phyloP scores from a whole-genome alignment of 495 filamentous ascomycete genomes.

The Cercophora newfieldiana region DNA sequence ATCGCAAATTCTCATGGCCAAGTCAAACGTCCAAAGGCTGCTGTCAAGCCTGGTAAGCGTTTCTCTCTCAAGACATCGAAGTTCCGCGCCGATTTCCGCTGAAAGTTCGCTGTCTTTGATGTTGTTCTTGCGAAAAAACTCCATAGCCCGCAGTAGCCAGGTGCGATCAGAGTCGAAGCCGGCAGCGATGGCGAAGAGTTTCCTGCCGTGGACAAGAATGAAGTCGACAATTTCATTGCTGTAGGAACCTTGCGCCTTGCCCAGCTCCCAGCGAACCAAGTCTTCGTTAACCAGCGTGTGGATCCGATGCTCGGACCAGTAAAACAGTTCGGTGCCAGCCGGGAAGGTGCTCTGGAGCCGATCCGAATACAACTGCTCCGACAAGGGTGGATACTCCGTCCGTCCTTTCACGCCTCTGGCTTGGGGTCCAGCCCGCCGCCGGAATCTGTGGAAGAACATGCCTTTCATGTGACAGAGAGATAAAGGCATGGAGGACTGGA shows the following conservation, averaged over 20 bases:
- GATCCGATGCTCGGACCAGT: conserved; percentile 8
- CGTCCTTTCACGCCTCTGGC: too few relatives aligned
- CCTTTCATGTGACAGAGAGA: too few relatives aligned
- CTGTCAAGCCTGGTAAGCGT: background rate
- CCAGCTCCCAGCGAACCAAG: background rate
- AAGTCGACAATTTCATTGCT: conserved; percentile 5
- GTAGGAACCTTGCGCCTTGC: background rate
- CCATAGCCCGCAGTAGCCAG: background rate
- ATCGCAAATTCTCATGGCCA: conserved; percentile 1
- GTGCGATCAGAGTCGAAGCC: background rate
- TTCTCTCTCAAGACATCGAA: background rate
- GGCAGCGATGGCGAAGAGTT: conserved; percentile 8
- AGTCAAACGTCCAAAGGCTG: background rate
- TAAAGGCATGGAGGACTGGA: too few relatives aligned
- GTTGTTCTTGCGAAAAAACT: background rate
- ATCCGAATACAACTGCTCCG: too few relatives aligned
- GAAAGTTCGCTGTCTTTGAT: background rate
- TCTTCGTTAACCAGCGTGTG: background rate
- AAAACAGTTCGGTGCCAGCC: background rate
- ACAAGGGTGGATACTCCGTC: too few relatives aligned
- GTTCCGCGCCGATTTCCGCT: background rate
- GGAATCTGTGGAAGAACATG: too few relatives aligned
- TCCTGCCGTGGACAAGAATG: conserved; percentile 7
- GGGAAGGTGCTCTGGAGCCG: conserved; percentile 7
- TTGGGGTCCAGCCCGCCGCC: too few relatives aligned